Conservation (phyloP, 1,284 basidiomycete genomes). For the Schizophyllum amplum region DNA sequence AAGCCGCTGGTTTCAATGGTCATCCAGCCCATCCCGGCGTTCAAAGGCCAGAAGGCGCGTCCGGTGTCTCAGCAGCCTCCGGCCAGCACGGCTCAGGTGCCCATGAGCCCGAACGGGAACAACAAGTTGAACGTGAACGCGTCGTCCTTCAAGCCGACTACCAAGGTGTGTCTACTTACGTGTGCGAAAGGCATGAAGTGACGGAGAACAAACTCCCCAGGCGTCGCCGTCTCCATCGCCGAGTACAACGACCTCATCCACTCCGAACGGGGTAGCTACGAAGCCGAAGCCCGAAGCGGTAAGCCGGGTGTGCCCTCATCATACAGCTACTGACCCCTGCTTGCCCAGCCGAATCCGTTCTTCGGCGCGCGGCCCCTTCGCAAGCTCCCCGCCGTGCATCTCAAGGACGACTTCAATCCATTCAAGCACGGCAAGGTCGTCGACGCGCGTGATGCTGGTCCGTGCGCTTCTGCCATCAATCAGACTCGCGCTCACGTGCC, state of each 20-base stretch:
- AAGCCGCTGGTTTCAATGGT: slow-evolving; percentile 50
- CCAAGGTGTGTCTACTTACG: slow-evolving; percentile 70
- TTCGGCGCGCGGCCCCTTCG: slow-evolving; percentile 76
- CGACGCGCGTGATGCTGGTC: slow-evolving; percentile 66
- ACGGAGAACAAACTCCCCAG: not conserved
- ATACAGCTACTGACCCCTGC: slow-evolving; percentile 13
- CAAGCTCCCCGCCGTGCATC: slow-evolving; percentile 59
- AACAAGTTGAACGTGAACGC: slow-evolving; percentile 66
- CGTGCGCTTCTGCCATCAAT: slow-evolving; percentile 23
- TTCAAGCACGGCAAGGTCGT: slow-evolving; percentile 82
- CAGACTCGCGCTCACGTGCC: slow-evolving; percentile 1
- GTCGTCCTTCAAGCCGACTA: slow-evolving; percentile 76
- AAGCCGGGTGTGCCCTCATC: not conserved
- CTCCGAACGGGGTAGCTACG: slow-evolving; percentile 34
- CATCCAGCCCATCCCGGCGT: slow-evolving; percentile 89
- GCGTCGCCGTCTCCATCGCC: not conserved
- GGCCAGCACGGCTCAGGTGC: slow-evolving; percentile 12
- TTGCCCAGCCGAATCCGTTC: slow-evolving; percentile 61
- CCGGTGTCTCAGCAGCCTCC: slow-evolving; percentile 20
- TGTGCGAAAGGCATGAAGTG: too few relatives aligned
- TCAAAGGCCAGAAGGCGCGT: slow-evolving; percentile 53
- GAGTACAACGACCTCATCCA: slow-evolving; percentile 34
- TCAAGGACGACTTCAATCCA: slow-evolving; percentile 93
- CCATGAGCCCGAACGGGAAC: slow-evolving; percentile 23
- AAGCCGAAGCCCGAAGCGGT: slow-evolving; percentile 52